phyloP scores from a whole-genome alignment of 2,329 filamentous ascomycete species.

The Cordyceps militaris region DNA sequence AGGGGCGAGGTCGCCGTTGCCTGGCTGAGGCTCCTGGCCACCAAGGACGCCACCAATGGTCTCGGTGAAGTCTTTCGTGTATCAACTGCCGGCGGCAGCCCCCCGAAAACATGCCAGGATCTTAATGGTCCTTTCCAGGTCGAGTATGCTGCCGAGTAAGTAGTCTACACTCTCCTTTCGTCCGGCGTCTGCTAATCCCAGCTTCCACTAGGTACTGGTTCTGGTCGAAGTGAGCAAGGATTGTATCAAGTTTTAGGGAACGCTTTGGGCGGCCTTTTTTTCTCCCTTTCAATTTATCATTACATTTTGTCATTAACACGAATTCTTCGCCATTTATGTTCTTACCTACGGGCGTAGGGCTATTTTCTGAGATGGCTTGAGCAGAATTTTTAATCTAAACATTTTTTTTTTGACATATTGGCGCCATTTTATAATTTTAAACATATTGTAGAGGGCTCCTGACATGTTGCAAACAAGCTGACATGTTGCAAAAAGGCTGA shows the following conservation, averaged over 20 bases:
- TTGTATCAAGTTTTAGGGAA: background rate
- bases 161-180: slow-evolving; percentile 25
- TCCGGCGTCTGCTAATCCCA: background rate
- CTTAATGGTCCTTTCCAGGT: slow-evolving; percentile 59
- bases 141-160: slow-evolving; percentile 78
- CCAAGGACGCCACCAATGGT: slow-evolving; percentile 46
- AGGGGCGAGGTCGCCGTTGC: slow-evolving; percentile 62
- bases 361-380: no score
- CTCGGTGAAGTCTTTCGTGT: slow-evolving; percentile 76
- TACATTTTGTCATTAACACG: background rate
- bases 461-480: no score
- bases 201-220: slow-evolving; percentile 3
- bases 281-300: background rate
- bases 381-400: no score
- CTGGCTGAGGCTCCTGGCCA: slow-evolving; percentile 68
- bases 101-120: slow-evolving; percentile 66
- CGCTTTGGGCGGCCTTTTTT: background rate
- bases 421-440: no score
- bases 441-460: no score
- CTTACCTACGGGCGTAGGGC: no score
- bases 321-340: no score
- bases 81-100: slow-evolving; percentile 71
- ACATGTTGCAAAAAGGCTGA: no score
- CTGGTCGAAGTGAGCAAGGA: slow-evolving; percentile 1
- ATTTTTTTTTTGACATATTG: no score